These are phyloP conservation scores for Pseudocercospora vitis DNA, from an alignment of 2,329 filamentous ascomycete species.

Conservation along the genomic window DNA sequence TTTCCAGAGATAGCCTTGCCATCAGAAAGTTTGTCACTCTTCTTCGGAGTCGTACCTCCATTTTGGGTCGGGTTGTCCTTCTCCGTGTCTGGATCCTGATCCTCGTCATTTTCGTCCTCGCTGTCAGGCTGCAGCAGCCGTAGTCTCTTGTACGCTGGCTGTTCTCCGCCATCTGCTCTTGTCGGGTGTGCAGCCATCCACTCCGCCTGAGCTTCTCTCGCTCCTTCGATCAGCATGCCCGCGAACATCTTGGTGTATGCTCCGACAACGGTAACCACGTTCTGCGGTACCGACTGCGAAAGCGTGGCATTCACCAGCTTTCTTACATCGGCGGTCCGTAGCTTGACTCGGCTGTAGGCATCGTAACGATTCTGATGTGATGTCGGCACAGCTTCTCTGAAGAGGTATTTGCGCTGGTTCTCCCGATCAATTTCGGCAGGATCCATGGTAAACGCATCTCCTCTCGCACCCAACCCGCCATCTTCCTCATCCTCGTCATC, in stretches of 20 bases:
- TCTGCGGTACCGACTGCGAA: slow-evolving; percentile 72
- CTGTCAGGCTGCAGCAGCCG: slow-evolving; percentile 20
- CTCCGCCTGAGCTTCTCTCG: slow-evolving; percentile 69
- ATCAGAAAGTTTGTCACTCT: neutral
- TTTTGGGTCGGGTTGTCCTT: slow-evolving; percentile 5
- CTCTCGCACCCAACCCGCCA: slow-evolving; percentile 58
- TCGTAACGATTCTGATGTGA: slow-evolving; percentile 70
- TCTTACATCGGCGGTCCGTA: slow-evolving; percentile 68
- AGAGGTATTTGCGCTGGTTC: slow-evolving; percentile 27
- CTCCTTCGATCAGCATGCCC: slow-evolving; percentile 71
- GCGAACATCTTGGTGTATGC: slow-evolving; percentile 75
- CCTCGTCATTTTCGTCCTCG: slow-evolving; percentile 39
- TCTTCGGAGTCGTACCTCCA: slow-evolving; percentile 17
- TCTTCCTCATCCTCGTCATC: slow-evolving; percentile 56
- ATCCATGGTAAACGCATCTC: slow-evolving; percentile 39
- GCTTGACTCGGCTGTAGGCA: slow-evolving; percentile 66
- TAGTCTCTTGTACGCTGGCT: slow-evolving; percentile 40
- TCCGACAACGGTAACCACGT: slow-evolving; percentile 72
- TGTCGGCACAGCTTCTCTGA: slow-evolving; percentile 53
- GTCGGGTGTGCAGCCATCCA: slow-evolving; percentile 63
- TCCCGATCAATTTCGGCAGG: slow-evolving; percentile 29
- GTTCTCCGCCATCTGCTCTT: slow-evolving; percentile 49
- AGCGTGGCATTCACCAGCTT: slow-evolving; percentile 78
- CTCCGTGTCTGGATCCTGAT: slow-evolving; percentile 15
- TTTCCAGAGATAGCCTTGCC: neutral